phyloP scores from a whole-genome alignment of 495 filamentous ascomycete genomes.

The Xylaria cubensis region DNA sequence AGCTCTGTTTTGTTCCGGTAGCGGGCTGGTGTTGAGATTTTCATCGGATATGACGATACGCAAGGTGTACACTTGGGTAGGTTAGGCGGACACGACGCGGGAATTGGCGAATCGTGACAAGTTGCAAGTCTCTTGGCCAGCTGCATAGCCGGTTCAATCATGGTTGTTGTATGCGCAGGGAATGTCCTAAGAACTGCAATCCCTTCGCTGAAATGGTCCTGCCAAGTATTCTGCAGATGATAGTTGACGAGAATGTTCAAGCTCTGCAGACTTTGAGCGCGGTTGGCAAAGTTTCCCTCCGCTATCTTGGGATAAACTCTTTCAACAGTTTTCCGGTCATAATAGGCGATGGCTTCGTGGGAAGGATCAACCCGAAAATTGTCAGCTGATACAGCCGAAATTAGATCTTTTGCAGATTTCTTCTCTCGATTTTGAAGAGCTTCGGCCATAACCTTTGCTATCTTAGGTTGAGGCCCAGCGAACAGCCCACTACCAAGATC shows the following conservation, averaged over 20 bases:
- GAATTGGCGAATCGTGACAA: slow-evolving; percentile 74
- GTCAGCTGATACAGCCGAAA: slow-evolving; percentile 62
- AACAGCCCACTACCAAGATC: slow-evolving; percentile 74
- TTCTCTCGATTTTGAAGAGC: slow-evolving; percentile 63
- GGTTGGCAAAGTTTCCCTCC: slow-evolving; percentile 62
- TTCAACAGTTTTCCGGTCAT: slow-evolving; percentile 67
- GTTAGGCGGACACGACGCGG: slow-evolving; percentile 88
- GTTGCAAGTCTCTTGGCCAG: slow-evolving; percentile 74
- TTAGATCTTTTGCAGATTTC: slow-evolving; percentile 62
- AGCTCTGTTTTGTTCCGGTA: slow-evolving; percentile 67
- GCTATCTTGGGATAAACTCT: slow-evolving; percentile 69
- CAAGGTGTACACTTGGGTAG: slow-evolving; percentile 74
- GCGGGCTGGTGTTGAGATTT: slow-evolving; percentile 62
- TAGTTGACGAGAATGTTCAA: slow-evolving; percentile 80
- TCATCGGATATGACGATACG: slow-evolving; percentile 60
- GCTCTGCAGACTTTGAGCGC: slow-evolving; percentile 62
- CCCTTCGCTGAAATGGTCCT: slow-evolving; percentile 73
- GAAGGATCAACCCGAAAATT: slow-evolving; percentile 69
- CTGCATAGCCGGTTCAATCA: slow-evolving; percentile 71
- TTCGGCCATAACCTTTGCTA: slow-evolving; percentile 70
- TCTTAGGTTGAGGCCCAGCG: slow-evolving; percentile 68
- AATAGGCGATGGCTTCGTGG: slow-evolving; percentile 76
- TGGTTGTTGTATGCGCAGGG: slow-evolving; percentile 70
- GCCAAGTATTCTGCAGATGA: slow-evolving; percentile 87
- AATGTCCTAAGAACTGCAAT: slow-evolving; percentile 82